Evolutionary conservation across 2,329 filamentous ascomycete species (phyloP), one percentile per base, ranked within the genome.

Genomic region (Cladosporium colombiae): DNA sequence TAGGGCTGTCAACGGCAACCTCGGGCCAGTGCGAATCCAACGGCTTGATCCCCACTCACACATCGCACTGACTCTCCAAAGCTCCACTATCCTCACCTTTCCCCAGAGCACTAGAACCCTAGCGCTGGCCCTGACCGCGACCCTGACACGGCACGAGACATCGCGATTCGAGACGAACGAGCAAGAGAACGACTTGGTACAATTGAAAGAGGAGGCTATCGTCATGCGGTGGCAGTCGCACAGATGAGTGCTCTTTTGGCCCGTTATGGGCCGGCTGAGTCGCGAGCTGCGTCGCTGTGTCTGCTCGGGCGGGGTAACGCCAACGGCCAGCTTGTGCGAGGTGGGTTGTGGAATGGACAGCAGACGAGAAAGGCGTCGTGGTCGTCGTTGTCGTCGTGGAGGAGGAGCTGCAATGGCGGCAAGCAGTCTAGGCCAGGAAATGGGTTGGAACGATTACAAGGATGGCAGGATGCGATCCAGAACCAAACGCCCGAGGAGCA

Each of bases 41-140:
- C 40, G 40, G 40, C 8, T 13, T 5, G 37, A 49, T 62, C 46
- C 23, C 23, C n/a, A 31, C 29, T 23, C 55, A 23, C 14, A 5
- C 52, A 55, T 52, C 18, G 52, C 60, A 40, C 60, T 37, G 60
- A 62, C 46, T 37, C 60, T 62, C 31, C 31, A 33, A 53, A 53
- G 31, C 46, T 62, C 60, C 60, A 62, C 60, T 62, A 53, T 53
- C 49, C 46, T 62, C 60, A 40, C 31, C 60, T 62, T 46, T 62
- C 60, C 60, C 60, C 60, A 62, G 60, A 55, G 6, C 29, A 33
- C 60, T 62, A 62, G 60, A 27, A 53, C 27, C 49, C 60, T 62
- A 62, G 60, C 46, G 60, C 46, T 53, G 46, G 59, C 31, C 60
- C 46, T 53, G 27, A 21, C 46, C 23, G n/a, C 29, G 59, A 62